Percentiles rank a stretch among this genome's conserved stretches.
Evolutionary conservation across 1,284 basidiomycete species (phyloP).

Genomic region (Ceratobasidium theobromae): DNA sequence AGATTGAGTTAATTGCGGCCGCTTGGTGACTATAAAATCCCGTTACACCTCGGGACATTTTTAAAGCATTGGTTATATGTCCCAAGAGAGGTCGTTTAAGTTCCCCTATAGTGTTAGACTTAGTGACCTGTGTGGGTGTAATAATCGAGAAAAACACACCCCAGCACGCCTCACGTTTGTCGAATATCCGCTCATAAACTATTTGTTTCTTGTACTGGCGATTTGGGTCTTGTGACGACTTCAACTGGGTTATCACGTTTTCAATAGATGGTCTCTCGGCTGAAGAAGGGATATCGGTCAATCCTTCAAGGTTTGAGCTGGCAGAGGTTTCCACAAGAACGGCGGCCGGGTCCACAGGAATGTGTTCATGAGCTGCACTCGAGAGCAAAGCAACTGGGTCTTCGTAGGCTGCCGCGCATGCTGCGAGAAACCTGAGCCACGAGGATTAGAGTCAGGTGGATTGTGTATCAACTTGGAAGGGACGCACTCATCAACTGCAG

Average conservation of each 20-base stretch:
- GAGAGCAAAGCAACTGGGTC: constrained; percentile 66
- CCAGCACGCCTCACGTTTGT: constrained; percentile 53
- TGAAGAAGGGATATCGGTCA: constrained; percentile 49
- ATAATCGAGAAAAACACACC: constrained; percentile 47
- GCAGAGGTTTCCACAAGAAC: neutral
- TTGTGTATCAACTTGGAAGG: neutral
- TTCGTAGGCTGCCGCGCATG: constrained; percentile 51
- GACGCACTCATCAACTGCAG: constrained; percentile 71
- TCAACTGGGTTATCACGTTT: constrained; percentile 58
- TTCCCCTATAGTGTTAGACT: constrained; percentile 45
- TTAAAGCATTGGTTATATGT: constrained; percentile 60
- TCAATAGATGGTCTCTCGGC: constrained; percentile 60
- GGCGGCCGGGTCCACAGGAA: constrained; percentile 59
- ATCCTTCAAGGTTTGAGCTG: neutral
- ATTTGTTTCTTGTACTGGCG: constrained; percentile 73
- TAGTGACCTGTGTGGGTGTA: neutral
- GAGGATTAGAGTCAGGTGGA: neutral
- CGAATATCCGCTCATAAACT: constrained; percentile 55
- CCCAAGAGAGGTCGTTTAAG: constrained; percentile 61
- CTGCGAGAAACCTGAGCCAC: constrained; percentile 57
- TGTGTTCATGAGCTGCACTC: constrained; percentile 64
- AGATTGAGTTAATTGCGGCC: constrained; percentile 69
- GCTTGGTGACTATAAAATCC: constrained; percentile 80
- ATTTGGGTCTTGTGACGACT: constrained; percentile 44
- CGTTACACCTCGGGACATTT: constrained; percentile 62